These are phyloP conservation scores for Yarrowia sp. DNA, from an alignment of 805 yeast species.

Conservation along the genomic window DNA sequence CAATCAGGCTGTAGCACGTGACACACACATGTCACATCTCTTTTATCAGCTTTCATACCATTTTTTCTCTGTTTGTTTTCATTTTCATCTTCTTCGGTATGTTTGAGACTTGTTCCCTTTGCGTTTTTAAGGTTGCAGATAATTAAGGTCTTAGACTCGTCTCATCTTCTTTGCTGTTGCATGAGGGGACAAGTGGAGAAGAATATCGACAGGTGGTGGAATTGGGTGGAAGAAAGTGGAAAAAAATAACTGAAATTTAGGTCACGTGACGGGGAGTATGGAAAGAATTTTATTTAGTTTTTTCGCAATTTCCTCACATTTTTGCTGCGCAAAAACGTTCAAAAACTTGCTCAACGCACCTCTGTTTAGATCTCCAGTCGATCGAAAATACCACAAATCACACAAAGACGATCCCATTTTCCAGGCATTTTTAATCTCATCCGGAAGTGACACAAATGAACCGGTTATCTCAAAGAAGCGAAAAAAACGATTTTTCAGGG, in stretches of 20 bases:
- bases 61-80: neutral
- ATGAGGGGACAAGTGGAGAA: neutral
- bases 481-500: neutral
- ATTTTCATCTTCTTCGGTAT: neutral
- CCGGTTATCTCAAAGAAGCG: neutral
- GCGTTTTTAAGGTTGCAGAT: neutral
- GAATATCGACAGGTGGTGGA: too few species aligned
- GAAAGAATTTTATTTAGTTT: neutral
- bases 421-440: neutral
- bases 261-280: neutral
- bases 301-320: too few species aligned
- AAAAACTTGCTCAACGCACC: neutral
- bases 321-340: too few species aligned
- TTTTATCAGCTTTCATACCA: neutral
- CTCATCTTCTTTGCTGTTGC: conserved; percentile 35
- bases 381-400: neutral
- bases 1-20: too few species aligned
- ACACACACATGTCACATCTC: too few species aligned
- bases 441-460: neutral
- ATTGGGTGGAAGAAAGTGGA: too few species aligned
- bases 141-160: neutral
- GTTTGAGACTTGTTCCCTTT: conserved; percentile 5
- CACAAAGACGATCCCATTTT: neutral
- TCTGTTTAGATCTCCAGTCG: conserved; percentile 9
- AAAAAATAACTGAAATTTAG: too few species aligned